Evolutionary conservation across 2,329 filamentous ascomycete genomes (phyloP).

Genomic region (Madurella mycetomatis): DNA sequence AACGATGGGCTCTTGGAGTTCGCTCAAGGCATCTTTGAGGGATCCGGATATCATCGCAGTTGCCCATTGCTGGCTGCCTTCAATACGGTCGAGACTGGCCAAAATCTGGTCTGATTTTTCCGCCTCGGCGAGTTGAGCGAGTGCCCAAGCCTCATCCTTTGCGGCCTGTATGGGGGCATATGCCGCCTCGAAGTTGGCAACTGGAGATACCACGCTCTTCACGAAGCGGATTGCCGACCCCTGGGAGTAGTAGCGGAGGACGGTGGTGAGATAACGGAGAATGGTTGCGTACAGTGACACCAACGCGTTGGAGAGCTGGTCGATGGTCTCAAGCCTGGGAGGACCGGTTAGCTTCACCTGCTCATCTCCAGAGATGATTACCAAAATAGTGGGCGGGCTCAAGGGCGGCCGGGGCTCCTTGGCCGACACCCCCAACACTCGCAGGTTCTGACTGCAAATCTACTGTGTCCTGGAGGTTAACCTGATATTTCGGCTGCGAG

Average conservation of each 20-base stretch:
- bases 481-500: too few species aligned
- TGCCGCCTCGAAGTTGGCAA: not conserved
- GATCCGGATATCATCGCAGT: not conserved
- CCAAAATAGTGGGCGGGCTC: too few species aligned
- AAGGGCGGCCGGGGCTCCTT: too few species aligned
- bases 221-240: not conserved
- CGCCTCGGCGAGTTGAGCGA: not conserved
- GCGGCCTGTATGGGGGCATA: not conserved
- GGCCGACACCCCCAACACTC: too few species aligned
- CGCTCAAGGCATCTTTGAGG: not conserved
- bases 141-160: not conserved
- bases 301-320: not conserved
- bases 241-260: not conserved
- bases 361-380: too few species aligned
- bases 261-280: not conserved
- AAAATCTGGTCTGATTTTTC: not conserved
- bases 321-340: too few species aligned
- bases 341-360: too few species aligned
- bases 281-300: not conserved
- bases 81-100: not conserved
- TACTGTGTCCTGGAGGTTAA: too few species aligned
- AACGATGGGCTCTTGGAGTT: not conserved
- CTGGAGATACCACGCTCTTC: not conserved
- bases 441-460: too few species aligned
- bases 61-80: not conserved